Evolutionary conservation across 2,329 filamentous ascomycete genomes (phyloP), one percentile per base, ranked within the genome.

Genomic region (Dothistroma pini): DNA sequence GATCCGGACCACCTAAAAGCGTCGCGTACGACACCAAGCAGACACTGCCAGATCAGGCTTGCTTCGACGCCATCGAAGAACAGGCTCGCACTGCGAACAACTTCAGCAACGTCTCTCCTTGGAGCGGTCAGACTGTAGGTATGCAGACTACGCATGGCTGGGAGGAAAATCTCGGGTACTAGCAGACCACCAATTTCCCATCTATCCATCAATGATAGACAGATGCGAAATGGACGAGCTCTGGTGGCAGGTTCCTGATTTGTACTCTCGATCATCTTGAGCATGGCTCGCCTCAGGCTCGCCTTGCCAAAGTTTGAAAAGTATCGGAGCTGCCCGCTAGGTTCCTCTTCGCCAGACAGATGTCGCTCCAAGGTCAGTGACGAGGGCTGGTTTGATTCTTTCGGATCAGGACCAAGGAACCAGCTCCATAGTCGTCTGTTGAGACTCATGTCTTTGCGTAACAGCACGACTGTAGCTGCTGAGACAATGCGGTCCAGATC

Each of bases 21-120:
- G 19, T 62, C 57, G 38, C 34, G 62, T 22, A 69, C 31, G 7
- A 71, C 63, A 29, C 62, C 64, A 47, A 70, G 63, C 2, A 76
- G 63, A 35, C 67, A 69, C 14, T 67, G 63, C 80, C 96, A 99
- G 52, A 99, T 96, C 21, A 97, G 80, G 8, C 90, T 89, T 69
- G 93, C 96, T 76, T 99, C 95, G 44, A 97, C 93, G 5, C 93
- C 93, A 72, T 99, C 95, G 68, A 99, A 99, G 77, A 99, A 99
- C 47, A 95, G 89, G 72, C 90, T 96, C 5, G 93, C 95, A 72
- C 93, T 97, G 67, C 91, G 87, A 67, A 97, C 83, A 2, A 97
- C 92, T 74, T 99, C 95, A 14, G 86, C 83, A 63, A 95, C 91
- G 60, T 93, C 86, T 7, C 83, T 77, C 70, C 88, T 89, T n/a